phyloP scores from a whole-genome alignment of 805 yeast genomes.

The Candida methanosorbosa region DNA sequence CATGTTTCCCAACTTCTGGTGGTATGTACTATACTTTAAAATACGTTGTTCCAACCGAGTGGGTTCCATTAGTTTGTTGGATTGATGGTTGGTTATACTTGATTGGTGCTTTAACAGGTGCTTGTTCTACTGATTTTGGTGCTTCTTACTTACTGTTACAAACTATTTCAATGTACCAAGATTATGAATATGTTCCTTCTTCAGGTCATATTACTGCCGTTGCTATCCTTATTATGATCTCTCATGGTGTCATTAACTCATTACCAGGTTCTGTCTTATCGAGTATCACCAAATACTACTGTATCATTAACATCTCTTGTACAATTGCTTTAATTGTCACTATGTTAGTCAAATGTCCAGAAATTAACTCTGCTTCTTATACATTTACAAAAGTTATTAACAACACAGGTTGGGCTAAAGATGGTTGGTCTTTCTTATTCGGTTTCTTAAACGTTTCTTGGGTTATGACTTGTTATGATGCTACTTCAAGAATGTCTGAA shows the following conservation, averaged over 20 bases:
- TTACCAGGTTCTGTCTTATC: slow-evolving; percentile 42
- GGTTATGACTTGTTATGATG: slow-evolving; percentile 53
- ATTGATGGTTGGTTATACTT: slow-evolving; percentile 46
- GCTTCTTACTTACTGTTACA: slow-evolving; percentile 39
- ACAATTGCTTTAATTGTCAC: slow-evolving; percentile 43
- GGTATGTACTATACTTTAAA: slow-evolving; percentile 41
- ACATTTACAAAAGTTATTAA: slow-evolving; percentile 41
- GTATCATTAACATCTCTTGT: slow-evolving; percentile 39
- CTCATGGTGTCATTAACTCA: slow-evolving; percentile 44
- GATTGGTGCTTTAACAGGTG: slow-evolving; percentile 40
- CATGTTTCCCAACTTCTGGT: slow-evolving; percentile 45
- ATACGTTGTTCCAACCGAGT: slow-evolving; percentile 37
- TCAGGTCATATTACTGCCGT: slow-evolving; percentile 40
- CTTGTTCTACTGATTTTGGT: slow-evolving; percentile 44
- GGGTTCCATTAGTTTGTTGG: slow-evolving; percentile 45
- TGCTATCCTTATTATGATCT: slow-evolving; percentile 37
- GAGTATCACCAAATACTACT: slow-evolving; percentile 40
- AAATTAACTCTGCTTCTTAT: slow-evolving; percentile 33
- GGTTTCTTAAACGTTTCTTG: slow-evolving; percentile 51
- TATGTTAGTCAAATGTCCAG: slow-evolving; percentile 44
- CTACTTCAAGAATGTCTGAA: slow-evolving; percentile 47
- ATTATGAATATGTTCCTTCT: slow-evolving; percentile 31
- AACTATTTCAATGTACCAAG: slow-evolving; percentile 30
- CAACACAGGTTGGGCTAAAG: slow-evolving; percentile 39
- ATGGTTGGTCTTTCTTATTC: slow-evolving; percentile 50